Percentiles rank a stretch among this genome's conserved stretches.
These are phyloP conservation scores for Tephrocybe sp. DNA, from an alignment of 768 basidiomycete genomes.

Conservation along the genomic window DNA sequence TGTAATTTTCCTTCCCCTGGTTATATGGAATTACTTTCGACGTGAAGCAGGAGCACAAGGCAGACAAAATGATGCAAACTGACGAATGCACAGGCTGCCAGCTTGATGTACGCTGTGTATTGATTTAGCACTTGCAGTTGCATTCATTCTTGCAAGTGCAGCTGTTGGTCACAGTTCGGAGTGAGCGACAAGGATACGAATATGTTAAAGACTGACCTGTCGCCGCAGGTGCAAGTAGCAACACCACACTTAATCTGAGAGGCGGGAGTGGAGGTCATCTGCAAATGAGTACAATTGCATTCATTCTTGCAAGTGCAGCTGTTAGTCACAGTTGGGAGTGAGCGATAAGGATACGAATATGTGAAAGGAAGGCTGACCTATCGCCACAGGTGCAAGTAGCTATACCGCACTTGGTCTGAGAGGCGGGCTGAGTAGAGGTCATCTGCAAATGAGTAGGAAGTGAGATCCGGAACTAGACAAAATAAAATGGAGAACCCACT, in stretches of 20 bases:
- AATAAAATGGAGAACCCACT: background rate
- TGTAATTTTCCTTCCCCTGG: too few species aligned
- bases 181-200: background rate
- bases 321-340: conserved; percentile 1
- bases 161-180: conserved; percentile 31
- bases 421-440: conserved; percentile 36
- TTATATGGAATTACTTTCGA: too few species aligned
- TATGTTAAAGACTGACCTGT: conserved; percentile 29
- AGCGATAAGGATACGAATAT: conserved; percentile 8
- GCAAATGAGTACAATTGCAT: conserved; percentile 51
- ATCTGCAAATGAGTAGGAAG: conserved; percentile 17
- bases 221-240: conserved; percentile 49
- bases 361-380: conserved; percentile 27
- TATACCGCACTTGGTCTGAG: conserved; percentile 44
- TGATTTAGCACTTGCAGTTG: conserved; percentile 60
- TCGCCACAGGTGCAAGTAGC: conserved; percentile 49
- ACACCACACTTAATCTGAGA: conserved; percentile 46
- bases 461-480: background rate
- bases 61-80: too few species aligned
- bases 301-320: conserved; percentile 63
- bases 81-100: too few species aligned
- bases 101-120: background rate
- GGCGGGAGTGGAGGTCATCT: conserved; percentile 36
- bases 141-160: conserved; percentile 62
- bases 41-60: too few species aligned